Base-by-base conservation (phyloP, 2,329 filamentous ascomycete species). In the Alternaria novae-zelandiae region DNA sequence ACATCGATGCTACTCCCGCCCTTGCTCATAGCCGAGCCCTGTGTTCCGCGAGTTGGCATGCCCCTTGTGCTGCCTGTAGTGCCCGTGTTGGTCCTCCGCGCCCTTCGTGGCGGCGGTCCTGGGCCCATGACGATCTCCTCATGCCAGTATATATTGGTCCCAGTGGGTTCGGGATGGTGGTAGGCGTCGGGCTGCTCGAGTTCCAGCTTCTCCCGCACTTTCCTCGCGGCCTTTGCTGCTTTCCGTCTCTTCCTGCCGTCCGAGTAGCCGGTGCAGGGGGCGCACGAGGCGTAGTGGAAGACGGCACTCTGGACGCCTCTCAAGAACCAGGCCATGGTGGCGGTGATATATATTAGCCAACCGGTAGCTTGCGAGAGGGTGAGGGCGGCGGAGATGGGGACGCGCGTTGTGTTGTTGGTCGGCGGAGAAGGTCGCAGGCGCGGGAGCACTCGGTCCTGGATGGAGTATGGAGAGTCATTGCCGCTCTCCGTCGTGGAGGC, bases 111-210 rank as follows among this genome's bases (percentile, higher is more conserved):
- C 30, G 89, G 90, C 36, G 91, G 86, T 4, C 88, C 89, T 3
- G 94, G 94, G 0, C 94, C 94, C 81, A 94, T 86, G 66, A 85
- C 85, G 69, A 97, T 96, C 80, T 97, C 94, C 75, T 96, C 91
- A 30, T 87, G 84, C 94, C 94, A 97, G 81, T 92, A 93, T 12
- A 91, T 90, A 74, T 97, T 97, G 26, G 93, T 97, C 74, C 90
- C 90, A 72, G 93, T 96, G 1, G 93, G 92, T 47, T 89, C 88
- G 2, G 91, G 94, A 73, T 97, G 94, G 54, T 89, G 86, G 79
- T 97, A 96, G 11, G 89, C 80, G 44, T 87, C 88, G 0, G 92
- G 92, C 76, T 94, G 88, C 68, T 93, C 88, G 58, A 86, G 86
- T 70, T 91, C 87, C 61, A 89, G 80, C 63, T 84, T 87, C 49